A percentile compares a stretch with the other conserved stretches of the same genome.
Conservation (phyloP, 129 eudicot genomes). For the Erigeron canadensis region DNA sequence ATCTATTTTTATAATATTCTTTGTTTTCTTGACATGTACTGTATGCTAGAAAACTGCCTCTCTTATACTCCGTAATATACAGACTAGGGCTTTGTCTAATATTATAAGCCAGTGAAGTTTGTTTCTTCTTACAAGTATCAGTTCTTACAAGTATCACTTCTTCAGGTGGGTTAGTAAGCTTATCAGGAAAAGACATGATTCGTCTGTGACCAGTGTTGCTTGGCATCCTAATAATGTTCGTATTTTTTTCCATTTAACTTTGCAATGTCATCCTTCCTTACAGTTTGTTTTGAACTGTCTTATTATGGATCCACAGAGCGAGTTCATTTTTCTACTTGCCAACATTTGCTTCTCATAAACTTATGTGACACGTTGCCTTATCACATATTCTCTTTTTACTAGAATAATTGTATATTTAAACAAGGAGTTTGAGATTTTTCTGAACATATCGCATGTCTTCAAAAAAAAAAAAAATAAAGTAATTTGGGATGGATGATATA, state of each 20-base stretch:
- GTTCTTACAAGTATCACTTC: constrained; percentile 18
- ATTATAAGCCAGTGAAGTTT: constrained; percentile 18
- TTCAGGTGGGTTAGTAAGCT: constrained; percentile 99
- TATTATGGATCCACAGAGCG: background rate
- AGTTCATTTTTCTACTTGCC: constrained; percentile 4
- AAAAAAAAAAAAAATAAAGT: background rate
- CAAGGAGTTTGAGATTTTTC: constrained; percentile 8
- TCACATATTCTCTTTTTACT: background rate
- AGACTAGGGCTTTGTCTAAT: constrained; percentile 14
- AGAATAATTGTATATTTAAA: background rate
- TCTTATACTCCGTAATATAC: constrained; percentile 3
- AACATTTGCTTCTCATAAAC: constrained; percentile 18
- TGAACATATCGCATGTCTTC: constrained; percentile 2
- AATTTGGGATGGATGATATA: background rate
- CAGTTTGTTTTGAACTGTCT: constrained; percentile 7
- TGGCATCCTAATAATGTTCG: constrained; percentile 98
- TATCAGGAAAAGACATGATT: constrained; percentile 89
- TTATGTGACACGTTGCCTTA: constrained; percentile 12
- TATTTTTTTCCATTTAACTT: constrained; percentile 22
- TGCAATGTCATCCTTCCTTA: constrained; percentile 1
- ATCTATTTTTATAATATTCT: background rate
- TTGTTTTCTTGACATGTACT: constrained; percentile 16
- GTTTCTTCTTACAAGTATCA: constrained; percentile 11
- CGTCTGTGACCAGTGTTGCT: constrained; percentile 94
- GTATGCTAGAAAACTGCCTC: constrained; percentile 14